Evolutionary conservation across 1,284 basidiomycete genomes (phyloP), one percentile per base, ranked within the genome.

Genomic region (Cystobasidium slooffiae): DNA sequence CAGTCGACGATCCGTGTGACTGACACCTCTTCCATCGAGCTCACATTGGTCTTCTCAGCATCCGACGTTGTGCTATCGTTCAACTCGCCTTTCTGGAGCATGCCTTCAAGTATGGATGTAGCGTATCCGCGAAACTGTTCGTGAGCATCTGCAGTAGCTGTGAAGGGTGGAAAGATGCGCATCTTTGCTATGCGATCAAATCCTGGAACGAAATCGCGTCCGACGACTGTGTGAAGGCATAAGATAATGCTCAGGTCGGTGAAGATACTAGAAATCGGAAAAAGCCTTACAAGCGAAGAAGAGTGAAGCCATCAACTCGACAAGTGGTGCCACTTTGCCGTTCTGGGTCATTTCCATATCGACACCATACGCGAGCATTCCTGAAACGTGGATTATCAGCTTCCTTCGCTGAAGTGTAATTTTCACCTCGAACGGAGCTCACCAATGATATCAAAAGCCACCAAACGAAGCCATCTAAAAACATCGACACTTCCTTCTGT

Each of bases 371-470:
- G 72, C 72, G 12, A 74, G 72, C 51, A 63, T 63, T 16, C 61
- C 61, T 63, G 44, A 10, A 20, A 22, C 39, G n/a, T 6, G 47
- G 43, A 37, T 8, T 1, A 24, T 22, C 20, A 12, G 53, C 53
- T 18, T n/a, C 1, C 24, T n/a, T 46, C n/a, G 22, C 12, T 63
- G 1, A 20, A n/a, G 14, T n/a, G 18, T 6, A 9, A 1, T 43
- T 1, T 43, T 16, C 6, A 6, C 59, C 41, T n/a, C 16, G n/a
- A 8, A 24, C 5, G 20, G 44, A n/a, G 20, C 61, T 10, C 31
- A 67, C 72, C 51, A 6, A 68, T 74, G 18, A 74, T 59, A 56
- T 67, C 69, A 64, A 72, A 72, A 5, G 69, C 69, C 8, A 72
- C 69, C 16, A 72, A 39, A n/a, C 69, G 58, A 51, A 72, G 51